Percentiles rank a stretch among this genome's conserved stretches.
Evolutionary conservation across 2,329 filamentous ascomycete genomes (phyloP).

Genomic region (Aurifilum marmelostoma): DNA sequence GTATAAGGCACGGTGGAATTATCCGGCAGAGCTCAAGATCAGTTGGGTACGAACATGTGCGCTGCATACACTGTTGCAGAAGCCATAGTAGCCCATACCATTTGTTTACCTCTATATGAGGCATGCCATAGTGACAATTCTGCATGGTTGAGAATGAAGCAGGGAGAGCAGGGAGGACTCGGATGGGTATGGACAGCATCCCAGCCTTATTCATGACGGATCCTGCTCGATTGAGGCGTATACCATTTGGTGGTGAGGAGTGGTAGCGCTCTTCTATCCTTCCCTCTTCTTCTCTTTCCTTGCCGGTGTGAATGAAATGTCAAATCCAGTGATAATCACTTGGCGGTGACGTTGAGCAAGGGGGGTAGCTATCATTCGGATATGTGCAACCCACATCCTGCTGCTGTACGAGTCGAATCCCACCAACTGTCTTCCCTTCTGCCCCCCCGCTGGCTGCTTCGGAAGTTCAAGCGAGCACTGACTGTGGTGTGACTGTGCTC

Average conservation of each 20-base stretch:
- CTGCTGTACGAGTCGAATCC: slow-evolving; percentile 11
- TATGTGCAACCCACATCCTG: not conserved
- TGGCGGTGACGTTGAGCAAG: not conserved
- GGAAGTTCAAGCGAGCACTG: not conserved
- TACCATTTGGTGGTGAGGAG: not conserved
- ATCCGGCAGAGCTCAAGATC: not conserved
- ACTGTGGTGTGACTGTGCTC: not conserved
- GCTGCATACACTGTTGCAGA: not conserved
- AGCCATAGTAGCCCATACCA: not conserved
- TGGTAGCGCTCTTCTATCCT: not conserved
- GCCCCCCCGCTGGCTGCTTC: not conserved
- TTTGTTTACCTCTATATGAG: not conserved
- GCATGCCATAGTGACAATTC: not conserved
- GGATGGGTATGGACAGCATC: no score
- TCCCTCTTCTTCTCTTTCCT: no score
- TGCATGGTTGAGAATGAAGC: not conserved
- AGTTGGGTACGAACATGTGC: not conserved
- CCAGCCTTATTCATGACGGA: no score
- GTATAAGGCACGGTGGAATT: not conserved
- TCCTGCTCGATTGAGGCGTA: no score
- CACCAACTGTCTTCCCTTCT: not conserved
- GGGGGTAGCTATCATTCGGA: not conserved
- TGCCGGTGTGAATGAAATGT: not conserved
- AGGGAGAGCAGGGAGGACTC: not conserved
- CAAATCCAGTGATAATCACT: no score